These are phyloP conservation scores for Penicillium sp. DNA, from an alignment of 2,329 filamentous ascomycete species.

Conservation along the genomic window DNA sequence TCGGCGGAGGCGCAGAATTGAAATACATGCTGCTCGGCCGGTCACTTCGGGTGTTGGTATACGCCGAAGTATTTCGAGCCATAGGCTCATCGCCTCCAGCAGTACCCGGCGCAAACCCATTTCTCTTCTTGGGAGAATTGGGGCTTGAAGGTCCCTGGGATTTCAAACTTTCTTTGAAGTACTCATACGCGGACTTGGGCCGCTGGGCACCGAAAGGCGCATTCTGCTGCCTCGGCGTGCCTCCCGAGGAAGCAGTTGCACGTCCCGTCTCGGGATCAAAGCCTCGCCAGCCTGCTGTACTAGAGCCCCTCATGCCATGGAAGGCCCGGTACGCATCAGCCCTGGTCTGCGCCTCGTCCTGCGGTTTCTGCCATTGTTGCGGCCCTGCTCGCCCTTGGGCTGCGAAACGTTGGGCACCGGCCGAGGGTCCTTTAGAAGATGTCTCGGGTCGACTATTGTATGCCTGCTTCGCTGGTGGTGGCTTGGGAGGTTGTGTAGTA, in stretches of 20 bases:
- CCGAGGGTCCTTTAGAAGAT: constrained; percentile 32
- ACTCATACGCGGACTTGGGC: constrained; percentile 40
- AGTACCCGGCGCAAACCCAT: constrained; percentile 56
- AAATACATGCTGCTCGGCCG: constrained; percentile 35
- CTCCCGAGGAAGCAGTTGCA: constrained; percentile 16
- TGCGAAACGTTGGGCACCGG: constrained; percentile 39
- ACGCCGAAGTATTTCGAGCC: constrained; percentile 51
- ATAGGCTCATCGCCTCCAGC: constrained; percentile 58
- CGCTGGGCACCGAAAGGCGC: constrained; percentile 25
- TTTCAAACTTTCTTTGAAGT: constrained; percentile 31
- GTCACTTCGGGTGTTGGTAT: constrained; percentile 38
- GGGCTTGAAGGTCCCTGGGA: constrained; percentile 36
- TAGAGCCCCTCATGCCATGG: constrained; percentile 41
- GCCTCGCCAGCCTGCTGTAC: constrained; percentile 34
- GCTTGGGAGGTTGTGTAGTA: constrained; percentile 23
- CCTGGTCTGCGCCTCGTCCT: constrained; percentile 39
- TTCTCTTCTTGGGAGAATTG: constrained; percentile 48
- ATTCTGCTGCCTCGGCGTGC: constrained; percentile 22
- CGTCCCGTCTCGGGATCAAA: constrained; percentile 40
- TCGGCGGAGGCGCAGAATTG: constrained; percentile 39
- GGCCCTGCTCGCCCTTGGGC: constrained; percentile 40
- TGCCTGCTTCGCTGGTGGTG: constrained; percentile 21
- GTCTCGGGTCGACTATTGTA: constrained; percentile 18
- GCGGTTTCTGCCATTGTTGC: constrained; percentile 38
- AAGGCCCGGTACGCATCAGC: constrained; percentile 45